A percentile compares a stretch with the other conserved stretches of the same genome.
Conservation (phyloP, 1,139 yeast species). For the Yamadazyma conglobata region DNA sequence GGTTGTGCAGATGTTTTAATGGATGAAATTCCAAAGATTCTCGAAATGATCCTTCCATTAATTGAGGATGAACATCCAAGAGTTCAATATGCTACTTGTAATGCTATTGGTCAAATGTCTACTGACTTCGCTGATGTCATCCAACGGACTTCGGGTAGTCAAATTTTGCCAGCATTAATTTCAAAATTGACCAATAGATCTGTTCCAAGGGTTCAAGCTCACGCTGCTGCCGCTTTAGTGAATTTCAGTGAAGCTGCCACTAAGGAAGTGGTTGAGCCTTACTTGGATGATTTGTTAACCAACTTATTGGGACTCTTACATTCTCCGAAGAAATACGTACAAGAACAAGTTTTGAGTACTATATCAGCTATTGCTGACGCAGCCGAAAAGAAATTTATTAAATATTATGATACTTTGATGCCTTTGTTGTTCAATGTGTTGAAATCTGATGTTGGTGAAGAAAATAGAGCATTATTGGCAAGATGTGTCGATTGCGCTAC, state of each 20-base stretch:
- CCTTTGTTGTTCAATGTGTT: constrained; percentile 80
- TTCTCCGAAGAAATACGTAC: constrained; percentile 88
- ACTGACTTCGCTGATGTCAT: constrained; percentile 92
- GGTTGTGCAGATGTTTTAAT: constrained; percentile 91
- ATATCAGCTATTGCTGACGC: constrained; percentile 98
- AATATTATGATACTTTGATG: constrained; percentile 93
- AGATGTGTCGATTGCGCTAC: constrained; percentile 96
- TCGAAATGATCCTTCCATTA: constrained; percentile 81
- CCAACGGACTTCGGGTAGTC: constrained; percentile 74
- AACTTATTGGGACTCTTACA: constrained; percentile 73
- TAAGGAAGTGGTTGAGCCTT: constrained; percentile 84
- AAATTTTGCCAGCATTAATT: constrained; percentile 83
- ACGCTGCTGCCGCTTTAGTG: constrained; percentile 97
- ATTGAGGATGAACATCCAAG: constrained; percentile 83
- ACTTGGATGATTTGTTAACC: constrained; percentile 72
- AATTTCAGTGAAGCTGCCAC: constrained; percentile 92
- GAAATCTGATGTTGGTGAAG: constrained; percentile 74
- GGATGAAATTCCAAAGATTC: constrained; percentile 72
- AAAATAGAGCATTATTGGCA: constrained; percentile 78
- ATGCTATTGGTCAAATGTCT: constrained; percentile 96
- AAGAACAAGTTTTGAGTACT: constrained; percentile 94
- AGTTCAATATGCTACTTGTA: constrained; percentile 96
- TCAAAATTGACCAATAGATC: constrained; percentile 68
- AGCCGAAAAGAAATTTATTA: constrained; percentile 84
- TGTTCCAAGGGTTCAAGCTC: constrained; percentile 92